Percentiles rank a stretch among this genome's conserved stretches.
Conservation (phyloP, 2,329 filamentous ascomycete genomes). For the Aspergillus sp. region DNA sequence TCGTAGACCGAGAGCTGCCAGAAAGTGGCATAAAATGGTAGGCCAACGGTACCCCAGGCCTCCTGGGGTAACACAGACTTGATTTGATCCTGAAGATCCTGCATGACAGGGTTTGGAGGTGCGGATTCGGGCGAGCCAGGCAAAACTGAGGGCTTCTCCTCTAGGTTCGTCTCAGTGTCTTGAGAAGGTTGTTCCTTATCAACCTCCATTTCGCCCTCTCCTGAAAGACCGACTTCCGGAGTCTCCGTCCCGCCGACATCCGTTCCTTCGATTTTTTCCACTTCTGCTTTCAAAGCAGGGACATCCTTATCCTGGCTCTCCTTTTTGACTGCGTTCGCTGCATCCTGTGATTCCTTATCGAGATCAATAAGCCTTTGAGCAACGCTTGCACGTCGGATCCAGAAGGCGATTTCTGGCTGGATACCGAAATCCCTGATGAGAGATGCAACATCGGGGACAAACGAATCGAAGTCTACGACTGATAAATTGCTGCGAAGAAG, state of each 20-base stretch:
- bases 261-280: slow-evolving; percentile 35
- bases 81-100: slow-evolving; percentile 71
- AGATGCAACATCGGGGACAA: slow-evolving; percentile 71
- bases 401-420: slow-evolving; percentile 77
- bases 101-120: slow-evolving; percentile 68
- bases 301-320: slow-evolving; percentile 26
- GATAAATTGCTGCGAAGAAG: slow-evolving; percentile 78
- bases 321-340: slow-evolving; percentile 20
- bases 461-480: slow-evolving; percentile 71
- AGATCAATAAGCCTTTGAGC: slow-evolving; percentile 59
- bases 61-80: slow-evolving; percentile 60
- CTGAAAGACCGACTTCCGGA: slow-evolving; percentile 18
- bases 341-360: slow-evolving; percentile 35
- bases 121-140: slow-evolving; percentile 41
- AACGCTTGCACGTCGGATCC: slow-evolving; percentile 75
- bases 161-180: slow-evolving; percentile 15
- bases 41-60: slow-evolving; percentile 68
- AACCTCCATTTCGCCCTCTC: slow-evolving; percentile 35
- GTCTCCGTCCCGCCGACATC: slow-evolving; percentile 24
- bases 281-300: slow-evolving; percentile 14
- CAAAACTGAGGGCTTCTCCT: slow-evolving; percentile 24
- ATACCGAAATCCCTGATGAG: slow-evolving; percentile 79
- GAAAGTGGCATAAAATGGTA: slow-evolving; percentile 85
- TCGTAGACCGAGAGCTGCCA: slow-evolving; percentile 88
- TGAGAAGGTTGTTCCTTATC: slow-evolving; percentile 29